phyloP scores from a whole-genome alignment of 306 rosid genomes.

The Pyrus pyrifolia region DNA sequence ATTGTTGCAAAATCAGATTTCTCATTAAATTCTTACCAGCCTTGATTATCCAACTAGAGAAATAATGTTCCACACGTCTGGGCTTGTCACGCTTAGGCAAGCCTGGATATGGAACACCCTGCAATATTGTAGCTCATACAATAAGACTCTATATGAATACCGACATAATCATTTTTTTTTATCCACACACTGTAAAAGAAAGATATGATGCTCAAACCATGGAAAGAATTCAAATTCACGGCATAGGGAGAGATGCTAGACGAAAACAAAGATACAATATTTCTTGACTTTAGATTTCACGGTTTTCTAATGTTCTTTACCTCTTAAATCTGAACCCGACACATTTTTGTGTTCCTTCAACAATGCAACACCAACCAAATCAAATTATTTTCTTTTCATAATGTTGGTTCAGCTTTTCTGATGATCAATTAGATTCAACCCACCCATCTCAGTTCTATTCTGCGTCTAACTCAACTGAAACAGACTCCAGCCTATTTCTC shows the following conservation, averaged over 20 bases:
- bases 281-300: not conserved
- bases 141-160: not conserved
- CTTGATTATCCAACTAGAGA: slow-evolving; percentile 89
- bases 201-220: not conserved
- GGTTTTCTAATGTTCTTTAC: not conserved
- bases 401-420: not conserved
- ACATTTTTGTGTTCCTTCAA: not conserved
- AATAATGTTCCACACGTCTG: slow-evolving; percentile 81
- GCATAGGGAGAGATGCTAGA: not conserved
- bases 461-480: not conserved
- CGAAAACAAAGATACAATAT: not conserved
- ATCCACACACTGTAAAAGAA: not conserved
- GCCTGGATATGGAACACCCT: slow-evolving; percentile 79
- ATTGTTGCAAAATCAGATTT: not conserved
- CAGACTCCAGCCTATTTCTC: not conserved
- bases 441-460: not conserved
- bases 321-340: not conserved
- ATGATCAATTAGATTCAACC: not conserved
- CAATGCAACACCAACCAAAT: not conserved
- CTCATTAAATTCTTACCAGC: slow-evolving; percentile 52
- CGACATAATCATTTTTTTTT: not conserved
- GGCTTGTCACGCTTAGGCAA: slow-evolving; percentile 93
- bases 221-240: not conserved
- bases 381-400: not conserved
- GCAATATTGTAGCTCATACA: slow-evolving; percentile 28